Conservation (phyloP, 2,329 filamentous ascomycete species). For the Fusarium nanum region DNA sequence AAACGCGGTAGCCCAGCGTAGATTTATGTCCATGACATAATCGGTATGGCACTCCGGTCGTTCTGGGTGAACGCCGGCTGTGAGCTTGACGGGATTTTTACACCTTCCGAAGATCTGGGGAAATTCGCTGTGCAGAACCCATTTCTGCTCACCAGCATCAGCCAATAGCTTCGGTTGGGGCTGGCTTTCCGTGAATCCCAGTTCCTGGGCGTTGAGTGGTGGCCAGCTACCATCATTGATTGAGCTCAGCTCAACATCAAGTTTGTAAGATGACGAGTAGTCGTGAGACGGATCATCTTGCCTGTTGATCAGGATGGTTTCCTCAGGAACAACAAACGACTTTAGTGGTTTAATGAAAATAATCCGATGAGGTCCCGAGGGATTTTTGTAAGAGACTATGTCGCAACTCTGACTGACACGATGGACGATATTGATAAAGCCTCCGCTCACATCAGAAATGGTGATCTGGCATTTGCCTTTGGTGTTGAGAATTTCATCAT, state of each 20-base stretch:
- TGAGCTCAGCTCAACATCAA: conserved; percentile 65
- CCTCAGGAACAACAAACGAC: conserved; percentile 64
- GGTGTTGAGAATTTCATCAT: conserved; percentile 48
- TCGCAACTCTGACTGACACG: conserved; percentile 67
- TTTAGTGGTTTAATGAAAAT: conserved; percentile 60
- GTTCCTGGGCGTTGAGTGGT: conserved; percentile 56
- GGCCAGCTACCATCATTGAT: conserved; percentile 64
- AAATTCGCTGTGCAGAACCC: conserved; percentile 57
- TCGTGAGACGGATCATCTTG: conserved; percentile 60
- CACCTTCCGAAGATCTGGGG: conserved; percentile 57
- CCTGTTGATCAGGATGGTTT: conserved; percentile 63
- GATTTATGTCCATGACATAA: conserved; percentile 62
- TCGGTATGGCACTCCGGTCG: conserved; percentile 52
- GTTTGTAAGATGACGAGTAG: conserved; percentile 62
- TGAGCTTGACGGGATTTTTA: conserved; percentile 51
- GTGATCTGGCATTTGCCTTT: conserved; percentile 55
- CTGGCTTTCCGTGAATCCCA: conserved; percentile 44
- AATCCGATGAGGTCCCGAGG: conserved; percentile 58
- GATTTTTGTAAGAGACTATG: conserved; percentile 62
- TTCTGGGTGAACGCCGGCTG: conserved; percentile 42
- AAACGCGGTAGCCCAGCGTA: conserved; percentile 59
- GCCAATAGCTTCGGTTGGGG: conserved; percentile 34
- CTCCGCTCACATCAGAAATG: conserved; percentile 51
- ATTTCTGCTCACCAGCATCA: conserved; percentile 45
- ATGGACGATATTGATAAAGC: conserved; percentile 59